Percentiles rank a stretch among this genome's conserved stretches.
These are phyloP conservation scores for Malbranchea zuffiana DNA, from an alignment of 2,329 filamentous ascomycete genomes.

Conservation along the genomic window DNA sequence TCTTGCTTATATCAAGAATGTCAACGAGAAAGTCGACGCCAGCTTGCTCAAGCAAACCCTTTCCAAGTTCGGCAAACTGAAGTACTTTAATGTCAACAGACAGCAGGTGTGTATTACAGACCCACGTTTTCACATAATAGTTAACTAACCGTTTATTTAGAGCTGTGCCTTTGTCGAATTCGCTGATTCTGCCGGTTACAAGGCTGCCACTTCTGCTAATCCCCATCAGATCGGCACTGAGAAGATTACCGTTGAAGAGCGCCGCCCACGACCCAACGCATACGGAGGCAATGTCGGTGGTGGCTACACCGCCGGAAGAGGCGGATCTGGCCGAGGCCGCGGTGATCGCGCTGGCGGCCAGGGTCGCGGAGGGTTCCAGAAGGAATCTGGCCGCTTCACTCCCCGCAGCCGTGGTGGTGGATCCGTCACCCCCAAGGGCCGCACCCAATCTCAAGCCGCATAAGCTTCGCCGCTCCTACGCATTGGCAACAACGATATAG, in stretches of 20 bases:
- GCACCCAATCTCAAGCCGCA: constrained; percentile 15
- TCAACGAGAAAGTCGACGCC: constrained; percentile 74
- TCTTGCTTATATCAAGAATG: constrained; percentile 89
- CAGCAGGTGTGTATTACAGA: constrained; percentile 54
- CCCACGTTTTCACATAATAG: neutral
- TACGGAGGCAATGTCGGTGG: constrained; percentile 58
- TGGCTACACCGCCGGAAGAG: constrained; percentile 48
- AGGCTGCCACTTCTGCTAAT: constrained; percentile 71
- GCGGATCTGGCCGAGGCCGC: constrained; percentile 55
- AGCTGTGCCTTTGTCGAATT: constrained; percentile 98
- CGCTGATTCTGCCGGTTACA: constrained; percentile 66
- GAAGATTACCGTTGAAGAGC: constrained; percentile 77
- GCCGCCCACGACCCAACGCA: constrained; percentile 61
- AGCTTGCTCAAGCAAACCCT: constrained; percentile 61
- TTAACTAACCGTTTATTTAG: constrained; percentile 37
- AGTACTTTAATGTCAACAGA: constrained; percentile 54
- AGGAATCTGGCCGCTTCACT: constrained; percentile 56
- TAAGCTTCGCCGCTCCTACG: constrained; percentile 1
- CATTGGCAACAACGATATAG: neutral
- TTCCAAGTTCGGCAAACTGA: constrained; percentile 55
- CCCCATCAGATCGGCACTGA: constrained; percentile 76
- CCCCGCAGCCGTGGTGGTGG: constrained; percentile 54
- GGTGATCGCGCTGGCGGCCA: constrained; percentile 56
- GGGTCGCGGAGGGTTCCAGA: constrained; percentile 56
- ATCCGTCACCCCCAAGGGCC: constrained; percentile 40